A percentile compares a stretch with the other conserved stretches of the same genome.
These are phyloP conservation scores for Dipodascus albidus DNA, from an alignment of 805 yeast species.

Conservation along the genomic window DNA sequence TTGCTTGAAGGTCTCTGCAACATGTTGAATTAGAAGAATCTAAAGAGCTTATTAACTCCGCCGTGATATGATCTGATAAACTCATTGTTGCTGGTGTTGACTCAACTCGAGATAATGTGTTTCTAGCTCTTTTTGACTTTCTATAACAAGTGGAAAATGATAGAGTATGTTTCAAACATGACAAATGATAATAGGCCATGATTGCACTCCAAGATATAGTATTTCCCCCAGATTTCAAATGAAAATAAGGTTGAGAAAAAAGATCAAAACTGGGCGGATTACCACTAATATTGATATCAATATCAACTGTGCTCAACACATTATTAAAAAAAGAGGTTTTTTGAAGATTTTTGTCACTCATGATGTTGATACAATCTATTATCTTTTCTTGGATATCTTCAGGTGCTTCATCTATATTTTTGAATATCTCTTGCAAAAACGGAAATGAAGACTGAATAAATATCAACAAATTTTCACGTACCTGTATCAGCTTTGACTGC, in stretches of 20 bases:
- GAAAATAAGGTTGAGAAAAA: not conserved
- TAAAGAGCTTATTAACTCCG: not conserved
- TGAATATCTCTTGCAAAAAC: not conserved
- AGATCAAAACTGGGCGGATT: not conserved
- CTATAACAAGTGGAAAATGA: not conserved
- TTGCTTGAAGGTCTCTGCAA: not conserved
- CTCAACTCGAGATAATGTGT: not conserved
- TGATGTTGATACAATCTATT: not conserved
- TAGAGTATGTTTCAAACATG: not conserved
- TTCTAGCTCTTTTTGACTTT: not conserved
- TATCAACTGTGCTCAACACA: not conserved
- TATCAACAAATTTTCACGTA: not conserved
- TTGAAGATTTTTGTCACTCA: not conserved
- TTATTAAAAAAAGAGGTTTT: not conserved
- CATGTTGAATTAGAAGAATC: not conserved
- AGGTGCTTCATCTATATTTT: not conserved
- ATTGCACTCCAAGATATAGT: not conserved
- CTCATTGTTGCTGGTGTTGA: not conserved
- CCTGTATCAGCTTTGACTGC: not conserved
- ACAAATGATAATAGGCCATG: not conserved
- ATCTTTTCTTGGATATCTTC: not conserved
- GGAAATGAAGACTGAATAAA: not conserved
- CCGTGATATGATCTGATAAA: not conserved
- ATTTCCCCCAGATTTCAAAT: not conserved
- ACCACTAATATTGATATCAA: not conserved